Evolutionary conservation across 768 basidiomycete species (phyloP).

Genomic region (Mrakia blollopis): DNA sequence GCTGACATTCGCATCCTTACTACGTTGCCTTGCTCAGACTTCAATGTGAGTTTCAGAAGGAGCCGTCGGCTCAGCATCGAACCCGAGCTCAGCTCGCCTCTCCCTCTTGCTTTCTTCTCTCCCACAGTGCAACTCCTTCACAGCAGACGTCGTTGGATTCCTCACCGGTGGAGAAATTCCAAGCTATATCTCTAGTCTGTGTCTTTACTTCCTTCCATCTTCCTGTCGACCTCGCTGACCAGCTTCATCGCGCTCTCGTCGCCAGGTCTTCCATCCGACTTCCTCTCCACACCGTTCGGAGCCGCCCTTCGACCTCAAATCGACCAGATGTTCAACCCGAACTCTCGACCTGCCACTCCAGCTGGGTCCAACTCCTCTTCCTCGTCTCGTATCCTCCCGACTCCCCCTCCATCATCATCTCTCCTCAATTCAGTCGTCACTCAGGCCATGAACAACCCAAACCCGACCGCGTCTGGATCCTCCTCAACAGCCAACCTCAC

Average conservation of each 20-base stretch:
- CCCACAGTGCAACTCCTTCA: constrained; percentile 74
- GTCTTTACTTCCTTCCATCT: not conserved
- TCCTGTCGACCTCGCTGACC: not conserved
- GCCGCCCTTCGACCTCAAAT: constrained; percentile 81
- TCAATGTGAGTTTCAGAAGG: constrained; percentile 51
- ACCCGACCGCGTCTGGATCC: constrained; percentile 39
- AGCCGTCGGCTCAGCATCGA: not conserved
- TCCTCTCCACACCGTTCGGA: constrained; percentile 84
- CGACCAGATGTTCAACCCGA: constrained; percentile 72
- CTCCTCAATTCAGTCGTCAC: constrained; percentile 42
- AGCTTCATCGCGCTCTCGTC: not conserved
- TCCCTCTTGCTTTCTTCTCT: not conserved
- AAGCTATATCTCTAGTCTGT: constrained; percentile 68
- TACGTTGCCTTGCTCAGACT: constrained; percentile 55
- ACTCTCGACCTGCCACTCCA: constrained; percentile 43
- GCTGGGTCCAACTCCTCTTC: constrained; percentile 14
- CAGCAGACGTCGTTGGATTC: constrained; percentile 79
- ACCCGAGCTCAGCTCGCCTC: too few species aligned
- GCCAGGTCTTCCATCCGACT: constrained; percentile 55
- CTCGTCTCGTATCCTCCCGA: constrained; percentile 29
- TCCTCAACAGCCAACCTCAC: constrained; percentile 49
- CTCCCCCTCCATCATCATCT: constrained; percentile 54
- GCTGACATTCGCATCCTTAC: not conserved
- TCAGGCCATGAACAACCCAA: constrained; percentile 39
- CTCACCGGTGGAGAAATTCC: constrained; percentile 79